phyloP scores from a whole-genome alignment of 345 rosid species.

The Gossypium mustelinum region DNA sequence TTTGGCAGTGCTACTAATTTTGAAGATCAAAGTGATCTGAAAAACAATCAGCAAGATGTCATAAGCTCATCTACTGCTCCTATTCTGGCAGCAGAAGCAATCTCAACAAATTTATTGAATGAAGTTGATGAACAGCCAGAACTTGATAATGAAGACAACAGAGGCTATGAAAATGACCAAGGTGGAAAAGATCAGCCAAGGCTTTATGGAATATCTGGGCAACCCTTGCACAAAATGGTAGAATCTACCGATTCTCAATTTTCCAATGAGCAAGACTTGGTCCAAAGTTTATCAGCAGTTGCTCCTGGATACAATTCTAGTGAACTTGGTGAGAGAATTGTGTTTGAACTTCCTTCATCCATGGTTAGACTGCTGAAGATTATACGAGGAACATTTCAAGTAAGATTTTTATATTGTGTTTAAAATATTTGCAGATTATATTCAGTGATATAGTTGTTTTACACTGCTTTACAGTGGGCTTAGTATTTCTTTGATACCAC shows the following conservation, averaged over 20 bases:
- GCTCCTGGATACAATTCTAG: conserved; percentile 86
- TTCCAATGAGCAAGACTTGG: conserved; percentile 46
- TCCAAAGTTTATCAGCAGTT: conserved; percentile 45
- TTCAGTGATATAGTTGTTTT: not conserved
- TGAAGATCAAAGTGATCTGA: conserved; percentile 53
- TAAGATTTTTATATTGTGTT: conserved; percentile 26
- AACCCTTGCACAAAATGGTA: conserved; percentile 37
- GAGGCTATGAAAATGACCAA: conserved; percentile 35
- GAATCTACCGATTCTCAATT: conserved; percentile 48
- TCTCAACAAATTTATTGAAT: conserved; percentile 59
- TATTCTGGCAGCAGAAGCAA: conserved; percentile 76
- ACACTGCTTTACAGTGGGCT: not conserved
- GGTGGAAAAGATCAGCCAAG: conserved; percentile 40
- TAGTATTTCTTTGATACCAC: not conserved
- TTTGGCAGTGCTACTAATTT: conserved; percentile 82
- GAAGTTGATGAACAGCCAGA: conserved; percentile 84
- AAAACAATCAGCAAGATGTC: conserved; percentile 40
- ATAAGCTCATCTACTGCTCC: conserved; percentile 34
- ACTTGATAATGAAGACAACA: conserved; percentile 49
- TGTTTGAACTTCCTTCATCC: conserved; percentile 85
- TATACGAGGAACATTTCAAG: conserved; percentile 88
- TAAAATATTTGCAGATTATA: not conserved
- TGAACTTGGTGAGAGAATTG: conserved; percentile 83
- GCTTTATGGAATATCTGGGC: conserved; percentile 43
- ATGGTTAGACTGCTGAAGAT: conserved; percentile 89